Percentiles rank a stretch among this genome's conserved stretches.
These are phyloP conservation scores for Geotrichum klebahnii DNA, from an alignment of 1,139 yeast genomes.

Conservation along the genomic window DNA sequence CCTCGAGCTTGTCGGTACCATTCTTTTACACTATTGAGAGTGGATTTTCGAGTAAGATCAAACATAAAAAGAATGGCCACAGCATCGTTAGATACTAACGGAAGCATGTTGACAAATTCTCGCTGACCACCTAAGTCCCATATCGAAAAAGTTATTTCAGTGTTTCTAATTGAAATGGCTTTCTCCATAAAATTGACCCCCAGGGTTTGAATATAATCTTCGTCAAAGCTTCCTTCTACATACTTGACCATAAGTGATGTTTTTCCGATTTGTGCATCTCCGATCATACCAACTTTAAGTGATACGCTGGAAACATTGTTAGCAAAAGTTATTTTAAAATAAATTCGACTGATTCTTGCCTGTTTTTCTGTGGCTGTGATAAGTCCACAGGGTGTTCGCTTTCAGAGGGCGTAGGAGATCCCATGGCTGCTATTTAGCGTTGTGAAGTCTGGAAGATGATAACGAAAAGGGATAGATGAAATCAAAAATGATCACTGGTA, in stretches of 20 bases:
- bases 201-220: slow-evolving; percentile 84
- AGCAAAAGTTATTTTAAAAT: not conserved
- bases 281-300: slow-evolving; percentile 86
- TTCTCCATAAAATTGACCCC: slow-evolving; percentile 97
- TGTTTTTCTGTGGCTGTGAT: slow-evolving; percentile 21
- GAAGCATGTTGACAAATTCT: slow-evolving; percentile 94
- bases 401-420: slow-evolving; percentile 18
- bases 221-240: slow-evolving; percentile 90
- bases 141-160: slow-evolving; percentile 84
- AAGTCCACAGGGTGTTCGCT: slow-evolving; percentile 23
- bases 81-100: slow-evolving; percentile 88
- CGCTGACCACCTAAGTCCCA: slow-evolving; percentile 98
- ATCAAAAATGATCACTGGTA: too few species aligned
- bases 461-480: not conserved
- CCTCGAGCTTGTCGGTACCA: slow-evolving; percentile 96
- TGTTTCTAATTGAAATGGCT: slow-evolving; percentile 77
- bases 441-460: not conserved
- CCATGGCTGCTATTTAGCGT: not conserved
- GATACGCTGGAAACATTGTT: slow-evolving; percentile 47
- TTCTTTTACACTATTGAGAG: slow-evolving; percentile 81
- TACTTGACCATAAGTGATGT: slow-evolving; percentile 96
- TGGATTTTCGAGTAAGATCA: slow-evolving; percentile 82
- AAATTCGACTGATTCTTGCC: slow-evolving; percentile 13
- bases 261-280: slow-evolving; percentile 97
- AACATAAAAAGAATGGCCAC: slow-evolving; percentile 90